phyloP scores from a whole-genome alignment of 805 yeast genomes.

The Wickerhamomyces bisporus region DNA sequence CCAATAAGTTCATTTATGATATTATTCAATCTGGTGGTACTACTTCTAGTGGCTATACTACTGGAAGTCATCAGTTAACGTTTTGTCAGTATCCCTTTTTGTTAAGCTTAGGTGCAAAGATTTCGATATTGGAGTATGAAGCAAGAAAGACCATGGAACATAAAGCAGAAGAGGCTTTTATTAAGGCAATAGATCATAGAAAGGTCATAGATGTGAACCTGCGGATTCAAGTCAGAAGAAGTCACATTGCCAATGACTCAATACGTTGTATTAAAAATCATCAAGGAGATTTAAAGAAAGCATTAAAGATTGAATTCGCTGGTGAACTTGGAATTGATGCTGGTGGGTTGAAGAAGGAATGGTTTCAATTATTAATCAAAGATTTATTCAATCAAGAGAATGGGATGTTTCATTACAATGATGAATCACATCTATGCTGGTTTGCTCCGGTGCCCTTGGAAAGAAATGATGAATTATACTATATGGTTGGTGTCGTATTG shows the following conservation, averaged over 20 bases:
- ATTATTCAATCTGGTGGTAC: conserved; percentile 13
- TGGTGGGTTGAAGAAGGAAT: conserved; percentile 90
- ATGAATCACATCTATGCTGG: conserved; percentile 74
- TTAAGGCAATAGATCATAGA: conserved; percentile 62
- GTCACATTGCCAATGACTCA: conserved; percentile 68
- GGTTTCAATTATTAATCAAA: conserved; percentile 76
- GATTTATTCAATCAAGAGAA: conserved; percentile 64
- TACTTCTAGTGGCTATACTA: conserved; percentile 3
- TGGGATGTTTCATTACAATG: conserved; percentile 61
- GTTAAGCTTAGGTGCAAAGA: conserved; percentile 76
- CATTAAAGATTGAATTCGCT: conserved; percentile 71
- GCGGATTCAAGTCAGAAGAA: conserved; percentile 63
- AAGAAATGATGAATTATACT: conserved; percentile 51
- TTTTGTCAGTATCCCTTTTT: conserved; percentile 85
- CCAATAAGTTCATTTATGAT: conserved; percentile 8
- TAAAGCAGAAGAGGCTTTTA: conserved; percentile 85
- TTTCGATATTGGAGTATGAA: conserved; percentile 75
- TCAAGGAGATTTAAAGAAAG: conserved; percentile 60
- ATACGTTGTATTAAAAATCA: conserved; percentile 53
- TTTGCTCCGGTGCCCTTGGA: conserved; percentile 48
- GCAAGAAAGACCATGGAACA: conserved; percentile 77
- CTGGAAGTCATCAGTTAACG: conserved; percentile 33
- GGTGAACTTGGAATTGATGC: conserved; percentile 94
- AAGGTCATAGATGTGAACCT: conserved; percentile 63
- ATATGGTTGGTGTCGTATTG: conserved; percentile 76